Percentiles rank a stretch among this genome's conserved stretches.
Conservation (phyloP, 2,329 filamentous ascomycete genomes). For the Botrytis pseudocinerea region DNA sequence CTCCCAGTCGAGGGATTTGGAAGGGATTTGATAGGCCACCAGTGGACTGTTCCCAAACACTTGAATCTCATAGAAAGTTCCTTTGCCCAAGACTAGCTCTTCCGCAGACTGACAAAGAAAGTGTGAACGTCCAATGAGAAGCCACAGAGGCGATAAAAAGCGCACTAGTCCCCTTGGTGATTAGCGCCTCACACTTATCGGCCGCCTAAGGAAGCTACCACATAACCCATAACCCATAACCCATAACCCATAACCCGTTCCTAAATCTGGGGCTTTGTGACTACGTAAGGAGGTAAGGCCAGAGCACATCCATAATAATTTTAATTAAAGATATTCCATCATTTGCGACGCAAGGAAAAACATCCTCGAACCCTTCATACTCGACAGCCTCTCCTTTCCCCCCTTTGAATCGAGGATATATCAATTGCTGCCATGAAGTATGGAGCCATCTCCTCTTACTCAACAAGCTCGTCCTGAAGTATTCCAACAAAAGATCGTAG, state of each 20-base stretch:
- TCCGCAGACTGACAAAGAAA: neutral
- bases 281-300: slow-evolving; percentile 11
- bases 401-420: neutral
- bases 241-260: neutral
- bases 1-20: neutral
- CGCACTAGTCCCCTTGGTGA: neutral
- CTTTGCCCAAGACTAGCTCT: neutral
- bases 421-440: slow-evolving; percentile 45
- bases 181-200: neutral
- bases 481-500: slow-evolving; percentile 92
- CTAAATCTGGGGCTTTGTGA: slow-evolving; percentile 8
- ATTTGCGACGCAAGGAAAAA: slow-evolving; percentile 12
- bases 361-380: neutral
- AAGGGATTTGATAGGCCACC: neutral
- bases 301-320: slow-evolving; percentile 8
- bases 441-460: slow-evolving; percentile 91
- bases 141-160: neutral
- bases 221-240: neutral
- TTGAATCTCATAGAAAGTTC: no score
- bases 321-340: neutral
- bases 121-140: neutral
- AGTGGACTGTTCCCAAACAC: no score
- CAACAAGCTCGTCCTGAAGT: slow-evolving; percentile 86
- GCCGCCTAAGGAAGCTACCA: neutral
- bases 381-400: neutral